phyloP scores from a whole-genome alignment of 192 early-diverging fungal genomes.

The Entomortierella beljakovae region DNA sequence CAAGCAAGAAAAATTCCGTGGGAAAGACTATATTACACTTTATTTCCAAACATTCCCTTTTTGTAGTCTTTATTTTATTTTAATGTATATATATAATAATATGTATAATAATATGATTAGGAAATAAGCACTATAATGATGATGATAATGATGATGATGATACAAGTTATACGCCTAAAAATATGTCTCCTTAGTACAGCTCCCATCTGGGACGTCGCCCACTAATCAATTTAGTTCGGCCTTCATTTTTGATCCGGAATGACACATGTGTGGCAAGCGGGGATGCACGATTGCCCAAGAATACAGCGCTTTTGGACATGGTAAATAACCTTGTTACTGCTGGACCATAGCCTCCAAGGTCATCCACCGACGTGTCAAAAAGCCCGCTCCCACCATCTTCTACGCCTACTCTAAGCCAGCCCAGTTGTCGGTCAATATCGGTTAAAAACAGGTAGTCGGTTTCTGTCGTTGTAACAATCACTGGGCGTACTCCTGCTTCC shows the following conservation, averaged over 20 bases:
- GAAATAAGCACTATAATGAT: not conserved
- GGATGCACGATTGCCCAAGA: slow-evolving; percentile 27
- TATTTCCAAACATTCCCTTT: too few relatives aligned
- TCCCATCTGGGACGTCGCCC: slow-evolving; percentile 22
- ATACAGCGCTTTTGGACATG: slow-evolving; percentile 44
- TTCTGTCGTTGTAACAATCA: slow-evolving; percentile 45
- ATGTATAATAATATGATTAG: too few relatives aligned
- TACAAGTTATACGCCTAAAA: not conserved
- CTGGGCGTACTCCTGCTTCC: slow-evolving; percentile 4
- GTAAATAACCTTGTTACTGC: slow-evolving; percentile 5
- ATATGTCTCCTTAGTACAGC: slow-evolving; percentile 21
- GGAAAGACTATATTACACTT: too few relatives aligned
- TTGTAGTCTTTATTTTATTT: too few relatives aligned
- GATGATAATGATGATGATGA: not conserved
- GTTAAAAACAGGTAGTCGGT: slow-evolving; percentile 20
- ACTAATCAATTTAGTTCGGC: not conserved
- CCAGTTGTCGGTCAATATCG: slow-evolving; percentile 30
- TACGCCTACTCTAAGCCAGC: slow-evolving; percentile 21
- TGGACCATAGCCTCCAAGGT: slow-evolving; percentile 33
- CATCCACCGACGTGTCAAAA: slow-evolving; percentile 21
- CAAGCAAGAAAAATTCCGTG: too few relatives aligned
- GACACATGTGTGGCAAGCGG: slow-evolving; percentile 14
- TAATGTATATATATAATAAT: too few relatives aligned
- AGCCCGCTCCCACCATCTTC: slow-evolving; percentile 22
- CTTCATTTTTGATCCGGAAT: slow-evolving; percentile 38